phyloP scores from a whole-genome alignment of 371 early-diverging fungal species.

The Apophysomyces ossiformis region DNA sequence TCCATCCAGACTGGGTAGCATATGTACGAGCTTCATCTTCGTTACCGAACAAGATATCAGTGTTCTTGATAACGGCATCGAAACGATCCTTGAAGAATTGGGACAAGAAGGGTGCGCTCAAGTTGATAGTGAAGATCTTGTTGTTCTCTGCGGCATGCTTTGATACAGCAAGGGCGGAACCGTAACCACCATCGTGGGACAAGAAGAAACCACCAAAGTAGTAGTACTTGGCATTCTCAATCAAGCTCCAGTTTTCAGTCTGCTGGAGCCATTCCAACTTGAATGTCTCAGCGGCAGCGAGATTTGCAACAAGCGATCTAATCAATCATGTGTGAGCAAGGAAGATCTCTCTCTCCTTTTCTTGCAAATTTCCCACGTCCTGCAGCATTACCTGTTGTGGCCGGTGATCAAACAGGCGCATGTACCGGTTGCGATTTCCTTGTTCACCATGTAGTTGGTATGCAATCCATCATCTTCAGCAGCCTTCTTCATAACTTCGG shows the following conservation, averaged over 20 bases:
- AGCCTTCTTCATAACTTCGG: conserved; percentile 70
- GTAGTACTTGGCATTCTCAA: conserved; percentile 87
- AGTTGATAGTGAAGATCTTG: conserved; percentile 85
- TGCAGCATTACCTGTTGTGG: conserved; percentile 68
- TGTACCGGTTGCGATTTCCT: conserved; percentile 84
- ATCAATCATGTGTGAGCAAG: conserved; percentile 4
- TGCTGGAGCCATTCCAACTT: conserved; percentile 70
- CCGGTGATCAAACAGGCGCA: conserved; percentile 95
- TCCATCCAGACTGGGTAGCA: conserved; percentile 70
- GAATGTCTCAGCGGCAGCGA: conserved; percentile 93
- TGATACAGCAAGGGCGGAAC: conserved; percentile 79
- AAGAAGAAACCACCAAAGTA: conserved; percentile 95
- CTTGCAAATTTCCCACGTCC: background rate
- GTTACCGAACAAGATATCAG: conserved; percentile 94
- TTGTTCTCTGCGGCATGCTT: conserved; percentile 82
- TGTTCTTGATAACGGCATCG: conserved; percentile 80
- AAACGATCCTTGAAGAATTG: conserved; percentile 90
- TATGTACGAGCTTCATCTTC: conserved; percentile 93
- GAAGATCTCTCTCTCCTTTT: too few relatives aligned
- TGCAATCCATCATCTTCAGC: conserved; percentile 87
- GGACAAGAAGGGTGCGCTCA: conserved; percentile 95
- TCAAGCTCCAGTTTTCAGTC: conserved; percentile 84
- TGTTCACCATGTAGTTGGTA: conserved; percentile 79
- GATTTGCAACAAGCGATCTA: conserved; percentile 88
- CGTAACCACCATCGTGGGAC: conserved; percentile 74